These are phyloP conservation scores for Metschnikowia kunwiensis DNA, from an alignment of 805 yeast species.

Conservation along the genomic window DNA sequence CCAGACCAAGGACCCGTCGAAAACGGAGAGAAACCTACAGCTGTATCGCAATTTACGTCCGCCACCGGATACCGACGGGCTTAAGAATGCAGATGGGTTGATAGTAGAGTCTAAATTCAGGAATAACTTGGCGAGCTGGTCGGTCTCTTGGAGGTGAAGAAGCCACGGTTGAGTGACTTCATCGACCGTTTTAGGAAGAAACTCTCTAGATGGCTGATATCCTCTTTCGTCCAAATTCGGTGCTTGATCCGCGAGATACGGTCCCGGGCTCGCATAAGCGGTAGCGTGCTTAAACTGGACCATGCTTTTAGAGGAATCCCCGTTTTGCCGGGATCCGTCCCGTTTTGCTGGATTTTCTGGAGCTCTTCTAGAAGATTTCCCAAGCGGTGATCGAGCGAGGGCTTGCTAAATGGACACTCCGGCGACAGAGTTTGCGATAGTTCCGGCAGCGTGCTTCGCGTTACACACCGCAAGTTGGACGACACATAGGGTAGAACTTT, in stretches of 20 bases:
- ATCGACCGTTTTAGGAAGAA: slow-evolving; percentile 4
- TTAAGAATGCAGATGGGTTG: slow-evolving; percentile 34
- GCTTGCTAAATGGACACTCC: slow-evolving; percentile 5
- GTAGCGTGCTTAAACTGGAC: slow-evolving; percentile 9
- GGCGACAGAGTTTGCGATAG: not conserved
- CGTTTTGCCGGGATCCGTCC: not conserved
- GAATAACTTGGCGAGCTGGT: slow-evolving; percentile 39
- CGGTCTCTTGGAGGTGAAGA: slow-evolving; percentile 18
- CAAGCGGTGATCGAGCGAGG: slow-evolving; percentile 6
- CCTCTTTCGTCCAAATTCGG: slow-evolving; percentile 12
- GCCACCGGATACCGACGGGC: slow-evolving; percentile 22
- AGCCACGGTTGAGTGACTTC: not conserved
- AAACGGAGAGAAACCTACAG: slow-evolving; percentile 19
- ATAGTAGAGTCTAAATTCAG: slow-evolving; percentile 40
- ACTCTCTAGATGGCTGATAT: slow-evolving; percentile 7
- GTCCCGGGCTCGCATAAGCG: slow-evolving; percentile 13
- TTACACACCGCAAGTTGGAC: slow-evolving; percentile 7
- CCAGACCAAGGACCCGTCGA: slow-evolving; percentile 25
- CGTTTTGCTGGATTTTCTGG: slow-evolving; percentile 3
- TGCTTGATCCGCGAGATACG: slow-evolving; percentile 10
- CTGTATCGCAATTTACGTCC: slow-evolving; percentile 19
- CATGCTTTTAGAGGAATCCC: not conserved
- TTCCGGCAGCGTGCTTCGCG: slow-evolving; percentile 6
- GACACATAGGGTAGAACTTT: slow-evolving; percentile 17
- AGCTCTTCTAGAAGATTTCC: slow-evolving; percentile 11